phyloP scores from a whole-genome alignment of 306 rosid genomes.

The Astragalus membranaceus region DNA sequence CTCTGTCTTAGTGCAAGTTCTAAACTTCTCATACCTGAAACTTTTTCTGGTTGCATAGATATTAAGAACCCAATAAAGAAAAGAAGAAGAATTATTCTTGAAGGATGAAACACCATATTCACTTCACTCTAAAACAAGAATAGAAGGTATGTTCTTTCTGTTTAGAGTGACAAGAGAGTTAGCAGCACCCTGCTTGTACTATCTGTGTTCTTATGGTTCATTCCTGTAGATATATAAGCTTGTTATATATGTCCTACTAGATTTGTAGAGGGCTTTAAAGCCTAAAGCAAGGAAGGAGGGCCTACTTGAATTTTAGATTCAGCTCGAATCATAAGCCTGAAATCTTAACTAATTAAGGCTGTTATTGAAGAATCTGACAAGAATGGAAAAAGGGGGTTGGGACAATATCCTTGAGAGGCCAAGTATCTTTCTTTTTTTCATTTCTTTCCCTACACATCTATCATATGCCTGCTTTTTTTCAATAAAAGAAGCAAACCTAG shows the following conservation, averaged over 20 bases:
- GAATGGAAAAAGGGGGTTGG: constrained; percentile 59
- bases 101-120: constrained; percentile 52
- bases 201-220: constrained; percentile 40
- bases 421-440: constrained; percentile 59
- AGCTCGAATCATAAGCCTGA: constrained; percentile 55
- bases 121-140: constrained; percentile 32
- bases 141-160: constrained; percentile 30
- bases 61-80: constrained; percentile 51
- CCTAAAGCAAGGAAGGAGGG: constrained; percentile 55
- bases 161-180: constrained; percentile 35
- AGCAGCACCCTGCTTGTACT: constrained; percentile 21
- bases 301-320: constrained; percentile 70
- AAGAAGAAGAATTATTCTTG: constrained; percentile 41
- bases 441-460: constrained; percentile 39
- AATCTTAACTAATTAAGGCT: constrained; percentile 68
- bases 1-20: constrained; percentile 41
- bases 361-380: constrained; percentile 76
- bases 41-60: constrained; percentile 40
- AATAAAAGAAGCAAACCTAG: constrained; percentile 33
- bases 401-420: constrained; percentile 81
- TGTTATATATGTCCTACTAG: constrained; percentile 49
- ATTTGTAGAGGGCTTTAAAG: constrained; percentile 56
- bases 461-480: constrained; percentile 54
- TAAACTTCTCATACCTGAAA: constrained; percentile 39
- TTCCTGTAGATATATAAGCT: constrained; percentile 56